These are phyloP conservation scores for Chiua virens DNA, from an alignment of 768 basidiomycete species.

Conservation along the genomic window DNA sequence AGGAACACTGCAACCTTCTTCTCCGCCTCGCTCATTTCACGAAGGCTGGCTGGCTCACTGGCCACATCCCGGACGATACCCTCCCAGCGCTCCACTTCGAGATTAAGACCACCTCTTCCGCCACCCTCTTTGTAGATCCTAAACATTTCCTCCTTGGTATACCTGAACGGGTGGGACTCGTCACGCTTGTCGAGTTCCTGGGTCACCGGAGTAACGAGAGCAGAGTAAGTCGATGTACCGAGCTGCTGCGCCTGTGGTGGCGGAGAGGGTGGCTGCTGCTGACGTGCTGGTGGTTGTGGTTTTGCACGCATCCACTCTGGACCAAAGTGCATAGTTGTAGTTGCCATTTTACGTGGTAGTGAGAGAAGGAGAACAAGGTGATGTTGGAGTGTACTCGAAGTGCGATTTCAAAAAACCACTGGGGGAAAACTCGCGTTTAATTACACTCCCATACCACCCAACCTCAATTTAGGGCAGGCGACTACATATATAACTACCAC, in stretches of 20 bases:
- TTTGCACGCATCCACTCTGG: conserved; percentile 93
- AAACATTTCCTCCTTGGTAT: conserved; percentile 83
- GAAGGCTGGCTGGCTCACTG: conserved; percentile 69
- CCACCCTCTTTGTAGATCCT: conserved; percentile 81
- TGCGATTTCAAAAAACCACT: conserved; percentile 16
- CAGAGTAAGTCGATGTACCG: conserved; percentile 70
- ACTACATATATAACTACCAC: background rate
- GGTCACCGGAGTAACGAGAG: conserved; percentile 49
- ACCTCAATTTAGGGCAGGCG: conserved; percentile 34
- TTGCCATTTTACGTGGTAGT: conserved; percentile 40
- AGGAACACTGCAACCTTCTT: conserved; percentile 65
- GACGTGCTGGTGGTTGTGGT: conserved; percentile 53
- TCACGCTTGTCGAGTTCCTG: conserved; percentile 58
- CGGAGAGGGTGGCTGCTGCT: conserved; percentile 58
- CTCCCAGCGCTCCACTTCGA: conserved; percentile 89
- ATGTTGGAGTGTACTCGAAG: conserved; percentile 9
- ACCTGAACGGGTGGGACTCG: conserved; percentile 76
- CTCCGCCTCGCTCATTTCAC: conserved; percentile 80
- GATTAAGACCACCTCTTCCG: conserved; percentile 68
- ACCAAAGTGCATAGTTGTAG: conserved; percentile 84
- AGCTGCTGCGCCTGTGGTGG: conserved; percentile 51
- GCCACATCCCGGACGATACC: conserved; percentile 81
- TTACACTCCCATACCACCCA: conserved; percentile 13
- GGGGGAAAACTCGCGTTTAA: conserved; percentile 28
- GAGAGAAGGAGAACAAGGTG: background rate